Percentiles rank a stretch among this genome's conserved stretches.
These are phyloP conservation scores for Tremella fuciformis DNA, from an alignment of 768 basidiomycete species.

Conservation along the genomic window DNA sequence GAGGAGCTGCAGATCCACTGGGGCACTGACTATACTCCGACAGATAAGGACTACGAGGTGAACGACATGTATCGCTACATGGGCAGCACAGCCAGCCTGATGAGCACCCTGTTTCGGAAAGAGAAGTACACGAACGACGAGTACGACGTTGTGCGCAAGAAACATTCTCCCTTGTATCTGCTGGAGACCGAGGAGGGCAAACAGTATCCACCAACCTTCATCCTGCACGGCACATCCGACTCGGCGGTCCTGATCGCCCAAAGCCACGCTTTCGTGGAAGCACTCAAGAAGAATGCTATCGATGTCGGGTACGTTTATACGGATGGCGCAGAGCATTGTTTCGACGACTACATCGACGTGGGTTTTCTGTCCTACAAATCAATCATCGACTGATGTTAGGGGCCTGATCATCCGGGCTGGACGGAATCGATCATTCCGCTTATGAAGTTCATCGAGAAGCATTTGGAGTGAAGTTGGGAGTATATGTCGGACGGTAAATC, in stretches of 20 bases:
- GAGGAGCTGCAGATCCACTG: conserved; percentile 12
- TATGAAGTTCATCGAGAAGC: conserved; percentile 25
- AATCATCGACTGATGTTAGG: conserved; percentile 4
- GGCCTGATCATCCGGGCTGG: conserved; percentile 25
- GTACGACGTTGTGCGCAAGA: background rate
- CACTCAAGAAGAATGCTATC: conserved; percentile 11
- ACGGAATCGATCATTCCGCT: conserved; percentile 24
- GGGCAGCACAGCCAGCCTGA: background rate
- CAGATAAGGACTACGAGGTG: conserved; percentile 10
- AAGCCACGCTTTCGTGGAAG: conserved; percentile 16
- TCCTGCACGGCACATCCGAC: conserved; percentile 25
- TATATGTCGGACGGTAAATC: background rate
- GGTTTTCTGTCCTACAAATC: background rate
- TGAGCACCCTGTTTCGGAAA: conserved; percentile 5
- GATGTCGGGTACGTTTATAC: conserved; percentile 6
- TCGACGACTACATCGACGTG: conserved; percentile 23
- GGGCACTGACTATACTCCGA: conserved; percentile 12
- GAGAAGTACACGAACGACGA: conserved; percentile 5
- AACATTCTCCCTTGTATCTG: conserved; percentile 7
- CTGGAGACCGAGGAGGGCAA: conserved; percentile 8
- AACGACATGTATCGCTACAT: conserved; percentile 16
- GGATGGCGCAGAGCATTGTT: conserved; percentile 17
- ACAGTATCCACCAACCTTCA: conserved; percentile 22
- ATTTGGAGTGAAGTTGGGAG: conserved; percentile 8
- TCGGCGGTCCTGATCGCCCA: conserved; percentile 17